Base-by-base conservation (phyloP, 1,139 yeast species). In the Kodamaea sp. region DNA sequence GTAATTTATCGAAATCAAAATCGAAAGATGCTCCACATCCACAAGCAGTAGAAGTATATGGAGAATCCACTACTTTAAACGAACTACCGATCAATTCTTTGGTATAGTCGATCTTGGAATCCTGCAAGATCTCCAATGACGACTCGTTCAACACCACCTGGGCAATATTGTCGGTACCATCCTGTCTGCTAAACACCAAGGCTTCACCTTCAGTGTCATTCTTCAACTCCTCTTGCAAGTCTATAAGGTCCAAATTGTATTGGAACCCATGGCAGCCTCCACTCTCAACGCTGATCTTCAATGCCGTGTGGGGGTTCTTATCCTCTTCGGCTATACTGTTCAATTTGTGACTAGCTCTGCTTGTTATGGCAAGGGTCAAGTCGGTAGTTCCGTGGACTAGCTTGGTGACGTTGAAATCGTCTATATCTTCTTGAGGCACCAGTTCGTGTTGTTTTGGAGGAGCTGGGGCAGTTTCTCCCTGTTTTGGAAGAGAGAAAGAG, bases 201-300 rank as follows among this genome's bases (percentile, higher is more conserved):
- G 74, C 61, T 6, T 61, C 62, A 7, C 66, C 61, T 11, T 67
- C 75, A 4, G 70, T 76, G 4, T 70, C 76, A 1, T 57, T 54
- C 6, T 50, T 52, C 12, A 73, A 62, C 28, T 63, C 73, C 29
- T 73, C 69, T 7, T 61, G 53, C 27, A 73, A 59, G 35, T 74
- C 73, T 5, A 82, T 72, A 32, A 90, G 68, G 39, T 79, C 74
- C 50, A 92, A 67, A 44, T 83, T 77, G 53, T 92, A 92, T 59
- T 92, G 98, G 61, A 88, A 94, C 19, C 99, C 98, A 58, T 92
- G 99, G 58, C 98, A 94, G 3, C 99, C 99, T 5, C 98, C 99
- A 51, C 96, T 85, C 50, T 90, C 97, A 5, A 94, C 97, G n/a
- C 74, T 66, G 5, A 94, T 77, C 32, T 83, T 68, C 26, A 92